Conservation (phyloP, 2,329 filamentous ascomycete genomes). For the Bipolaris cookei region DNA sequence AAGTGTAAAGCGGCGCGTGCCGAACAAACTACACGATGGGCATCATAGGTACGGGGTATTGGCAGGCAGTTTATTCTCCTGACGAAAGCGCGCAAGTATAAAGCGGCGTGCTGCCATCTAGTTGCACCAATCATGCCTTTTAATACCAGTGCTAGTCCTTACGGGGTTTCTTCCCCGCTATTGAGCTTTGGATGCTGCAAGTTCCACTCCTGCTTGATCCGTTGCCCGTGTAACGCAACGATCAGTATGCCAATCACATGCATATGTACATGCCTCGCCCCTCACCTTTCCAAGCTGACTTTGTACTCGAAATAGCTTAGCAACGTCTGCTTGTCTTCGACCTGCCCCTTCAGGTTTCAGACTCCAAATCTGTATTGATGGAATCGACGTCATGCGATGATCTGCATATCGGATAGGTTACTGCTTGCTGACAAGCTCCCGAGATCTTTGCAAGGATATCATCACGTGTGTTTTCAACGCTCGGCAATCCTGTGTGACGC, state of each 20-base stretch:
- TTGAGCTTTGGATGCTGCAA: background rate
- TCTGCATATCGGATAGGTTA: constrained; percentile 1
- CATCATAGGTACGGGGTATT: background rate
- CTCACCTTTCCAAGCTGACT: background rate
- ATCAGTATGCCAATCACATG: background rate
- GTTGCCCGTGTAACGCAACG: background rate
- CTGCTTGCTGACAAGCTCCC: background rate
- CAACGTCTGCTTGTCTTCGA: background rate
- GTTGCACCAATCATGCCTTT: background rate
- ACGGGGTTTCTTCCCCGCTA: background rate
- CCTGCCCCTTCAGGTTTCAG: background rate
- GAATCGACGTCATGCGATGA: background rate
- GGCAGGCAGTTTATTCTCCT: background rate
- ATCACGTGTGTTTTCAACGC: background rate
- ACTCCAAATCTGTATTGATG: background rate
- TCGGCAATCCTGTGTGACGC: background rate
- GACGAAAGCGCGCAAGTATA: background rate
- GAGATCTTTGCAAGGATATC: background rate
- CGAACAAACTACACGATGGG: no score
- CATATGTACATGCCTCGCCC: background rate
- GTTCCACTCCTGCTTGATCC: background rate
- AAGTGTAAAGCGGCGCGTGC: background rate
- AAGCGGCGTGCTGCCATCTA: background rate
- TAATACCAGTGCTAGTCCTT: background rate
- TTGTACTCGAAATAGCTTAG: background rate